Evolutionary conservation across 2,329 filamentous ascomycete species (phyloP), one percentile per base, ranked within the genome.

Genomic region (Ophiostoma novo-ulmi): DNA sequence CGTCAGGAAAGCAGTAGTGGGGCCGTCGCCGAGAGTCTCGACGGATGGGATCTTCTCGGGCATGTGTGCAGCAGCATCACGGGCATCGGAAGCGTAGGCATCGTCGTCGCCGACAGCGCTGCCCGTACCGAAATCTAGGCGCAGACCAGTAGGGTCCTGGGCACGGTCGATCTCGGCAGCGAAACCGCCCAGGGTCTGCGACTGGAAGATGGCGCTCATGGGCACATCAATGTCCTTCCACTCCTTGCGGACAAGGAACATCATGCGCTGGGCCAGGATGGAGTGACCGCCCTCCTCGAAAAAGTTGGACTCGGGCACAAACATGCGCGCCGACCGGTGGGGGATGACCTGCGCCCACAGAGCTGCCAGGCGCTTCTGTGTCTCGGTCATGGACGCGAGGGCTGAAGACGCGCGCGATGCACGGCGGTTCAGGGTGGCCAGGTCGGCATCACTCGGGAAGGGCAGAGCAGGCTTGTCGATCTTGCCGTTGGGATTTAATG

Each of bases 281-380:
- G 88, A 91, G 81, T 95, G 91, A 17, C 92, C 92, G 72, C 92
- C 92, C 66, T 90, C 81, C 72, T 95, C 91, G 76, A 94, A 94
- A 81, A 95, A 96, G 69, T 84, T 83, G 31, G 85, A 83, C 17
- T 81, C 79, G n/a, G 80, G 78, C 63, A 83, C 84, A 71, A 96
- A 82, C 68, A 89, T 91, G 76, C 89, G 64, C 7, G 68, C 68
- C 0, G 66, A 69, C 38, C 92, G 79, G 74, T 87, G 85, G 67
- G 84, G 81, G 72, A 96, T 87, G 5, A 93, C 83, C n/a, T 84
- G 82, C 1, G 89, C 87, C 92, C 92, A 97, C 67, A 90, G 88
- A 70, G 85, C 80, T 4, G 93, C 92, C 64, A 97, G 81, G 2
- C 81, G 80, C 74, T 85, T 85, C 77, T 94, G 89, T 0, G 88